These are phyloP conservation scores for Sporisorium iseilematis-ciliati DNA, from an alignment of 1,284 basidiomycete species.

Conservation along the genomic window DNA sequence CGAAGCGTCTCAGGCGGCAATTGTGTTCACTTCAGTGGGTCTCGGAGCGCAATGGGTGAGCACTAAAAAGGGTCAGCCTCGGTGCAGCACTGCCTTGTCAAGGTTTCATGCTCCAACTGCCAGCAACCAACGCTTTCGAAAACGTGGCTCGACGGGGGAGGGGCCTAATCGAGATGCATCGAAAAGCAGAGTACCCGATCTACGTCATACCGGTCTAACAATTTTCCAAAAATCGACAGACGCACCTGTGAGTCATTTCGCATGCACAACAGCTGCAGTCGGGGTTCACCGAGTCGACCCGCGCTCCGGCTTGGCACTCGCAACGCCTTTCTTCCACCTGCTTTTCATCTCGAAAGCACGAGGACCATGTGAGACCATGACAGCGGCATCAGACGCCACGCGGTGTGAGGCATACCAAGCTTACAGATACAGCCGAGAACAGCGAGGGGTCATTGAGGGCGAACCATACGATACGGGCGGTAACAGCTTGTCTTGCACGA, in stretches of 20 bases:
- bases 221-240: not conserved
- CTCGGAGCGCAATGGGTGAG: too few relatives aligned
- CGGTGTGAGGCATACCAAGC: not conserved
- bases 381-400: too few relatives aligned
- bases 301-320: not conserved
- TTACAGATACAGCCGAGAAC: not conserved
- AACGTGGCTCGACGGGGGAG: not conserved
- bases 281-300: not conserved
- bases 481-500: conserved; percentile 2
- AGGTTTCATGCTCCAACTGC: not conserved
- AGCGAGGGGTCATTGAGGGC: not conserved
- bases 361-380: too few relatives aligned
- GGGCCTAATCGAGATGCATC: not conserved
- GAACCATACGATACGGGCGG: too few relatives aligned
- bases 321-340: not conserved
- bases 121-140: not conserved
- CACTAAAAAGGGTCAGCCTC: too few relatives aligned
- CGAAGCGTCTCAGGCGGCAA: not conserved
- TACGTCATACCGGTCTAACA: not conserved
- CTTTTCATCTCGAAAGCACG: too few relatives aligned
- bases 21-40: too few relatives aligned
- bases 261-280: not conserved
- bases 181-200: not conserved
- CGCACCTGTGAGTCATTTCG: not conserved
- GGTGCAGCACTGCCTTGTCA: conserved; percentile 1